phyloP scores from a whole-genome alignment of 768 basidiomycete genomes.

The Amanita inopinata region DNA sequence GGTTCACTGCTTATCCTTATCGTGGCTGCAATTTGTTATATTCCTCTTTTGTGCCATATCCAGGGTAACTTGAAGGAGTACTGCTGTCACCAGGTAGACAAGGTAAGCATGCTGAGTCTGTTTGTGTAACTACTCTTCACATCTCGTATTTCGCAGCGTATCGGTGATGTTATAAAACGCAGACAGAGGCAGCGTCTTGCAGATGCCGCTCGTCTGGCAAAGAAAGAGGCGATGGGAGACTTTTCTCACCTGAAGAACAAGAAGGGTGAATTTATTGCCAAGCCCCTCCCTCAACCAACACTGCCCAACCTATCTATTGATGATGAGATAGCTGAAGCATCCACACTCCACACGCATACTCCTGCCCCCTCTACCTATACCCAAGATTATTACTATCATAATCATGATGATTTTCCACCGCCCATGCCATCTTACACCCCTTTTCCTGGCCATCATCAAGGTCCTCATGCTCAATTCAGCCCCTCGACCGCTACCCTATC shows the following conservation, averaged over 20 bases:
- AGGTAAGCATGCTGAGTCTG: constrained; percentile 36
- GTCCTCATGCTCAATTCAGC: constrained; percentile 45
- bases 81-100: constrained; percentile 98
- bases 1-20: constrained; percentile 77
- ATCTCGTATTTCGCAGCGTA: constrained; percentile 53
- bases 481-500: constrained; percentile 46
- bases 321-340: constrained; percentile 52
- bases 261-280: constrained; percentile 75
- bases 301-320: constrained; percentile 87
- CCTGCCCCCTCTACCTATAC: constrained; percentile 46
- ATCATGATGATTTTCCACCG: constrained; percentile 49
- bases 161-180: constrained; percentile 86
- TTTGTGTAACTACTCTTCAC: not conserved
- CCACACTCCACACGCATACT: constrained; percentile 46
- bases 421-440: constrained; percentile 74
- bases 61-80: constrained; percentile 99
- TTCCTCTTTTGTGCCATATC: constrained; percentile 93
- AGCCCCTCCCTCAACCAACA: constrained; percentile 86
- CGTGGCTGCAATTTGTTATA: constrained; percentile 77
- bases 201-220: constrained; percentile 72
- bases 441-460: constrained; percentile 49
- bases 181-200: constrained; percentile 79
- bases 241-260: constrained; percentile 88
- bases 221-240: constrained; percentile 88
- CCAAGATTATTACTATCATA: constrained; percentile 47